phyloP scores from a whole-genome alignment of 371 early-diverging fungal genomes.

The Apophysomyces elegans region DNA sequence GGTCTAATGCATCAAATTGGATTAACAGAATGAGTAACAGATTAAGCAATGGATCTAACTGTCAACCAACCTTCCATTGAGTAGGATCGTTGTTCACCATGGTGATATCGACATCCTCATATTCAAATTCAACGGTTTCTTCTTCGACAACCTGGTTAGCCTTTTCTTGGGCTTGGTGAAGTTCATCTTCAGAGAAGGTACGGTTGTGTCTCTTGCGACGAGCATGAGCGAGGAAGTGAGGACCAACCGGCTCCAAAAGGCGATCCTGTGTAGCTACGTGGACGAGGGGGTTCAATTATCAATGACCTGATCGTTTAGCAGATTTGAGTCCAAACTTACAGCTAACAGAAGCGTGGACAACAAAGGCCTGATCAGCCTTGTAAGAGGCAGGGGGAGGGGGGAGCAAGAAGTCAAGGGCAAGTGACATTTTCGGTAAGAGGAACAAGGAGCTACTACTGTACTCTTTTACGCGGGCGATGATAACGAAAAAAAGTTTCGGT shows the following conservation, averaged over 20 bases:
- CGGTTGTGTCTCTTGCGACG: constrained; percentile 73
- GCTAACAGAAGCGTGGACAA: constrained; percentile 48
- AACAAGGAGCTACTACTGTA: neutral
- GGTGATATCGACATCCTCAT: constrained; percentile 70
- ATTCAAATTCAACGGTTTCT: constrained; percentile 71
- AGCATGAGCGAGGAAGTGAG: constrained; percentile 69
- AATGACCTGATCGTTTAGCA: neutral
- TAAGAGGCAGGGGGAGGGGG: constrained; percentile 68
- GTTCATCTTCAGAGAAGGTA: constrained; percentile 73
- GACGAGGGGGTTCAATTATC: neutral
- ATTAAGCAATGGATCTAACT: too few relatives aligned
- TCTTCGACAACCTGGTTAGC: constrained; percentile 57
- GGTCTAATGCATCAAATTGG: constrained; percentile 17
- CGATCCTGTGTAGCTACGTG: constrained; percentile 50
- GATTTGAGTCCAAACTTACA: constrained; percentile 23
- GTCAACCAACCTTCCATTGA: constrained; percentile 71
- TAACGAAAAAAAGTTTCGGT: neutral
- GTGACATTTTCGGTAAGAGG: constrained; percentile 35
- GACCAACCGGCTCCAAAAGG: constrained; percentile 66
- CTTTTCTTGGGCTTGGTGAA: constrained; percentile 49
- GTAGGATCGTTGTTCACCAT: constrained; percentile 75
- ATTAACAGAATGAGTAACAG: neutral
- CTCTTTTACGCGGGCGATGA: constrained; percentile 1
- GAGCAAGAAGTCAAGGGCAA: constrained; percentile 68
- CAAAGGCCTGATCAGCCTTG: constrained; percentile 58